A percentile compares a stretch with the other conserved stretches of the same genome.
Evolutionary conservation across 305 asterid genomes (phyloP).

Genomic region (Fraxinus sp.): DNA sequence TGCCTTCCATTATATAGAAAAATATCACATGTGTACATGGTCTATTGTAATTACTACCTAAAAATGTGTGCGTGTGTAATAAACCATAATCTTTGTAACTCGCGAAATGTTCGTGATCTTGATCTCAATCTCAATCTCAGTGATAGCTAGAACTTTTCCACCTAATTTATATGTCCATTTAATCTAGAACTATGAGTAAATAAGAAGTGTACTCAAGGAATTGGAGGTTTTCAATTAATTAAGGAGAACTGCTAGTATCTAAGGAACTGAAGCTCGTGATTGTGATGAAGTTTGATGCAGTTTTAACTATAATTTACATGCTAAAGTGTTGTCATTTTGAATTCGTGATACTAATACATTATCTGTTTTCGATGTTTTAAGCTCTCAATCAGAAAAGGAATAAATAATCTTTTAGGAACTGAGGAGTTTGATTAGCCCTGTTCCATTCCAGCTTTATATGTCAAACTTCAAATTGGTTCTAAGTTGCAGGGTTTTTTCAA

Average conservation of each 20-base stretch:
- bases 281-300: not conserved
- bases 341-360: not conserved
- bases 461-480: not conserved
- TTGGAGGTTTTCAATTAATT: not conserved
- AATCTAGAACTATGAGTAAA: not conserved
- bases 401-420: not conserved
- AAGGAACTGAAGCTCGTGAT: not conserved
- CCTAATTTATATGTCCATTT: not conserved
- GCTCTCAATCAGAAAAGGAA: not conserved
- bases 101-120: too few relatives aligned
- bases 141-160: not conserved
- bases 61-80: too few relatives aligned
- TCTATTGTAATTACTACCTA: too few relatives aligned
- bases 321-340: not conserved
- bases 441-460: not conserved
- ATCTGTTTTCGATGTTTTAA: not conserved
- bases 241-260: not conserved
- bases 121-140: too few relatives aligned
- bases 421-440: not conserved
- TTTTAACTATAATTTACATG: not conserved
- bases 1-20: too few relatives aligned
- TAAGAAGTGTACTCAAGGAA: not conserved
- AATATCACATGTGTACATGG: too few relatives aligned
- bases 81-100: too few relatives aligned
- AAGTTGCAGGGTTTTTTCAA: not conserved